phyloP scores from a whole-genome alignment of 768 basidiomycete genomes.

The Termitomyces sp. region DNA sequence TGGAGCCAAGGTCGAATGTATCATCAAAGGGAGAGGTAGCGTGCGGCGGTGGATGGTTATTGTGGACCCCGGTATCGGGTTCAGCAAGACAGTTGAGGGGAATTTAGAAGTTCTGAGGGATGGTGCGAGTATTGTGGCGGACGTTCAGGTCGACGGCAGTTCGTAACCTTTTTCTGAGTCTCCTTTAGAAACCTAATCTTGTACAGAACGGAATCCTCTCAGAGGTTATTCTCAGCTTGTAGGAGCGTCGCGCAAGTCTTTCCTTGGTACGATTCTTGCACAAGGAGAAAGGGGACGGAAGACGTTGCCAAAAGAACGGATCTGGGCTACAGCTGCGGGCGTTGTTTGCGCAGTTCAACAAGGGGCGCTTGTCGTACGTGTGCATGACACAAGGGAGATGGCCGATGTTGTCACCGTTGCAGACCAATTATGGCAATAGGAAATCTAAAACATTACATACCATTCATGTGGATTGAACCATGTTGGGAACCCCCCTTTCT shows the following conservation, averaged over 20 bases:
- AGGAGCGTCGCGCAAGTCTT: slow-evolving; percentile 82
- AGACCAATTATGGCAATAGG: slow-evolving; percentile 49
- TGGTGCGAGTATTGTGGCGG: slow-evolving; percentile 43
- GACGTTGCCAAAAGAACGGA: slow-evolving; percentile 64
- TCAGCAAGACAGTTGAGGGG: slow-evolving; percentile 80
- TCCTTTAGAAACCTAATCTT: not conserved
- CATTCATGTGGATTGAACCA: not conserved
- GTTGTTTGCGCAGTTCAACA: slow-evolving; percentile 75
- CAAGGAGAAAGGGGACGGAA: slow-evolving; percentile 47
- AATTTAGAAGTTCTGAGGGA: slow-evolving; percentile 68
- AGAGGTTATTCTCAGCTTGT: slow-evolving; percentile 65
- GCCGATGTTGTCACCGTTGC: slow-evolving; percentile 70
- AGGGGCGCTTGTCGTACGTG: slow-evolving; percentile 68
- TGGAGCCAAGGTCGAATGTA: slow-evolving; percentile 58
- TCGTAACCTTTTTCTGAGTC: slow-evolving; percentile 6
- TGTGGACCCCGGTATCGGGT: slow-evolving; percentile 91
- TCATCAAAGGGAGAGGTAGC: slow-evolving; percentile 67
- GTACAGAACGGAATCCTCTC: slow-evolving; percentile 42
- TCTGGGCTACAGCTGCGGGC: slow-evolving; percentile 76
- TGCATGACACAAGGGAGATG: slow-evolving; percentile 78
- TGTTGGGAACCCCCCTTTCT: too few relatives aligned
- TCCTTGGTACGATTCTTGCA: slow-evolving; percentile 66
- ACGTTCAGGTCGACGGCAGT: slow-evolving; percentile 31
- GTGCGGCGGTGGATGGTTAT: slow-evolving; percentile 86
- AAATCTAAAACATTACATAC: not conserved